These are phyloP conservation scores for Pestalotiopsis sp. DNA, from an alignment of 2,329 filamentous ascomycete species.

Conservation along the genomic window DNA sequence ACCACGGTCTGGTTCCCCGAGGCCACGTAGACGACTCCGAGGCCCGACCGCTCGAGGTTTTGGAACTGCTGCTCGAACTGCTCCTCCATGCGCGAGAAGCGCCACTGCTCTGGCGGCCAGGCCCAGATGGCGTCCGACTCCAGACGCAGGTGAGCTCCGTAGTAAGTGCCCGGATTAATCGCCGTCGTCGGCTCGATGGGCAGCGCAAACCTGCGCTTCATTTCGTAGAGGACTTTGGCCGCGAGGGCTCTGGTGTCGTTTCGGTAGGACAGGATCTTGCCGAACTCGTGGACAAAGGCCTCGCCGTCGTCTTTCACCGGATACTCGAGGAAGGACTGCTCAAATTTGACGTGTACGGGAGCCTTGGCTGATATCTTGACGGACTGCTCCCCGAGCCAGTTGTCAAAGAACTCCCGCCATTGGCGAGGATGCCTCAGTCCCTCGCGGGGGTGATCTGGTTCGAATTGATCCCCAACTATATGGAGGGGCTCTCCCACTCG, in stretches of 20 bases:
- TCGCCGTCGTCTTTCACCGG: constrained; percentile 36
- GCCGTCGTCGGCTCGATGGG: constrained; percentile 24
- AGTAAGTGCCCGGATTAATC: constrained; percentile 27
- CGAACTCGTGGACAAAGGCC: constrained; percentile 33
- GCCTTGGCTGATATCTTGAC: constrained; percentile 13
- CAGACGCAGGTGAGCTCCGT: constrained; percentile 33
- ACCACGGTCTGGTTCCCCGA: constrained; percentile 30
- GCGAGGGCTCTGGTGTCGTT: constrained; percentile 30
- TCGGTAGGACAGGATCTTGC: constrained; percentile 34
- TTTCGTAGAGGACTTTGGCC: constrained; percentile 25
- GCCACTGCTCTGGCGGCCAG: constrained; percentile 31
- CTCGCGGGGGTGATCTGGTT: constrained; percentile 27
- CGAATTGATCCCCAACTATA: constrained; percentile 32
- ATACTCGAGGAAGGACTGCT: constrained; percentile 38
- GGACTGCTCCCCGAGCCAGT: constrained; percentile 26
- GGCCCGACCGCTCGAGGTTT: constrained; percentile 24
- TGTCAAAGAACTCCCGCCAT: constrained; percentile 35
- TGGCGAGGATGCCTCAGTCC: constrained; percentile 23
- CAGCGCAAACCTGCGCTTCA: constrained; percentile 21
- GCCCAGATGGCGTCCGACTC: constrained; percentile 32
- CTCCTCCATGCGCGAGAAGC: constrained; percentile 30
- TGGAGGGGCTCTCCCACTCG: constrained; percentile 18
- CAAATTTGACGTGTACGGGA: constrained; percentile 29
- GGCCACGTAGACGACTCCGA: constrained; percentile 31
- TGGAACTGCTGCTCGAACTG: constrained; percentile 32